Base-by-base conservation (phyloP, 331 rosid species). In the Cucumis variabilis region DNA sequence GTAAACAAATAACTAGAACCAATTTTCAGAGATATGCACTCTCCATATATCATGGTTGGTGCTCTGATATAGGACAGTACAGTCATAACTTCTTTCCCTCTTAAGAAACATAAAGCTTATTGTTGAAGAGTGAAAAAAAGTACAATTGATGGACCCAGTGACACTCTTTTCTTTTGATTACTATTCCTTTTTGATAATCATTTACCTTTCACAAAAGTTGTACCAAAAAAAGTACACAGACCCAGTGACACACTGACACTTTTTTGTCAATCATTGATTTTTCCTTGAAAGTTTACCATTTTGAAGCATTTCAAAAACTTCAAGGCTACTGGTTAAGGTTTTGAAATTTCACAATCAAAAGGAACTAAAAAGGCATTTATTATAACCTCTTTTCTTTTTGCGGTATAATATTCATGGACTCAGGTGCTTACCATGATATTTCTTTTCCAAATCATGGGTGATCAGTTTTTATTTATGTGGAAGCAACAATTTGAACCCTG, bases 31-130 rank as follows among this genome's bases (percentile, higher is more conserved):
- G 23, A 46, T 75, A 13, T 74, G 28, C 30, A 10, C 53, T 12
- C 30, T 24, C 63, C n/a, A 25, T 15, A 24, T 78, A 78, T 78
- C 83, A 50, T 78, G 33, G 83, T 50, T 50, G 83, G 65, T 78
- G 30, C 20, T 75, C 58, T 75, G 19, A n/a, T n/a, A 66, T n/a
- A 66, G 30, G 20, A 68, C 37, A 37, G 55, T 73, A 41, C 80
- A 41, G 23, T 21, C 80, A 21, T 68, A 13, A 73, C 25, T 17
- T 33, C 12, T 72, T 72, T 30, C 20, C 24, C 48, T 16, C 50
- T 58, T 33, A 19, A 72, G 13, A 71, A 71, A 30, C 77, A 30
- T 8, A 70, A 70, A 33, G 50, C 78, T 72, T 72, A 41, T 11
- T 11, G 12, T 74, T 74, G 80, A 74, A 74, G 55, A 44, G 53